Conservation (phyloP, 192 early-diverging fungal genomes). For the Mortierella alpina region DNA sequence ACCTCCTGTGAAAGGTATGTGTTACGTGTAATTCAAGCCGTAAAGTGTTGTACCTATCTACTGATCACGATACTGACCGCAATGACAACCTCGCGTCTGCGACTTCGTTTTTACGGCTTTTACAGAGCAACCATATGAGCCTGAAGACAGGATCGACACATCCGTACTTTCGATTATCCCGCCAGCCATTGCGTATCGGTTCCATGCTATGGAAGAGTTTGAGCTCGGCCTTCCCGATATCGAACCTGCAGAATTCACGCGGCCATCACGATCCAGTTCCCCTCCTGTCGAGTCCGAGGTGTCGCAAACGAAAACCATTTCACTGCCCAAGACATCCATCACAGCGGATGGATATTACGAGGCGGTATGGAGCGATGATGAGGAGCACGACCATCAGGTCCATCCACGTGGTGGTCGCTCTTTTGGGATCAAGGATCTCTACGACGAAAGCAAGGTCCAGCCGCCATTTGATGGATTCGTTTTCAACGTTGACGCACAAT, state of each 20-base stretch:
- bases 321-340: slow-evolving; percentile 21
- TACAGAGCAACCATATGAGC: slow-evolving; percentile 42
- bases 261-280: not conserved
- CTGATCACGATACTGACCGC: not conserved
- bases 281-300: not conserved
- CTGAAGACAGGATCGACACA: slow-evolving; percentile 26
- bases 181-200: no score
- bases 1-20: slow-evolving; percentile 25
- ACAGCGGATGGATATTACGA: slow-evolving; percentile 21
- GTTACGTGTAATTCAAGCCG: no score
- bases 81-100: not conserved
- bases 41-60: not conserved
- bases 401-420: slow-evolving; percentile 12
- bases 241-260: slow-evolving; percentile 5
- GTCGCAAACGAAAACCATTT: not conserved
- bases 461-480: slow-evolving; percentile 47
- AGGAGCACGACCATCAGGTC: not conserved
- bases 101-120: not conserved
- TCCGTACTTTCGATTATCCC: not conserved
- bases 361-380: slow-evolving; percentile 24
- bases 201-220: not conserved
- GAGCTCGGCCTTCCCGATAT: slow-evolving; percentile 11
- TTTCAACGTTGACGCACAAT: slow-evolving; percentile 26
- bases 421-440: slow-evolving; percentile 44
- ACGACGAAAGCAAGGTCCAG: slow-evolving; percentile 24